Percentiles rank a stretch among this genome's conserved stretches.
phyloP scores from a whole-genome alignment of 163 green algal species.

The Prototheca wickerhamii region DNA sequence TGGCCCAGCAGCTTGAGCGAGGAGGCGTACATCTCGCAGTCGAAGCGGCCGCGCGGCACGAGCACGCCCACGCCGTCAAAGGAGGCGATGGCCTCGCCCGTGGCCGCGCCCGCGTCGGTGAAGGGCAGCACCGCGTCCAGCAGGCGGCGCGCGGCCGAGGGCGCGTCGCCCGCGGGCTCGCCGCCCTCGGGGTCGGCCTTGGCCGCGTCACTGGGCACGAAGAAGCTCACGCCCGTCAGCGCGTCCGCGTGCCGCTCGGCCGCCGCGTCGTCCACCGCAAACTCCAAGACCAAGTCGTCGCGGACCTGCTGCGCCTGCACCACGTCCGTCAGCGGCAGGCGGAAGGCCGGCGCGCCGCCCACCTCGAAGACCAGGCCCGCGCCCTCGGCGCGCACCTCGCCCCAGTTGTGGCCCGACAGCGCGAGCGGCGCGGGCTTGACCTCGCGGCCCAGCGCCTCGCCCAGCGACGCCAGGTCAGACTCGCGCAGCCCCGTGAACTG shows the following conservation, averaged over 20 bases:
- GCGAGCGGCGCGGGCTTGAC: conserved; percentile 12
- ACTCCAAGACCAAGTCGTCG: conserved; percentile 70
- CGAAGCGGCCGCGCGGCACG: conserved; percentile 71
- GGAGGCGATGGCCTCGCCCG: conserved; percentile 50
- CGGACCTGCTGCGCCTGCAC: conserved; percentile 37
- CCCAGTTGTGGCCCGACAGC: conserved; percentile 64
- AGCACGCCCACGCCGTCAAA: conserved; percentile 63
- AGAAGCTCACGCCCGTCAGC: conserved; percentile 84
- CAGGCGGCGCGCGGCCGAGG: conserved; percentile 48
- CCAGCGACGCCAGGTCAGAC: conserved; percentile 14
- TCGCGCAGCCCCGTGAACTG: conserved; percentile 64
- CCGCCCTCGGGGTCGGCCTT: conserved; percentile 27
- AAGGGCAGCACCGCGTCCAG: conserved; percentile 30
- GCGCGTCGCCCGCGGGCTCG: conserved; percentile 4
- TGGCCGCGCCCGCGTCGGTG: conserved; percentile 56
- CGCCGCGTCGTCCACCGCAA: conserved; percentile 63
- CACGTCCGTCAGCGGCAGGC: conserved; percentile 67
- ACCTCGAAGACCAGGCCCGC: conserved; percentile 58
- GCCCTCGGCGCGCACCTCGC: conserved; percentile 45
- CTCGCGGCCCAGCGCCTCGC: background rate
- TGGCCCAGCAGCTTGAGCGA: conserved; percentile 71
- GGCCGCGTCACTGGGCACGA: conserved; percentile 63
- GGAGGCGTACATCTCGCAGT: conserved; percentile 70
- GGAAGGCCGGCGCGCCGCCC: conserved; percentile 51
- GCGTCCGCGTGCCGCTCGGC: conserved; percentile 56